Evolutionary conservation across 805 yeast genomes (phyloP), one percentile per base, ranked within the genome.

Genomic region (Ogataea nitratoaversa): DNA sequence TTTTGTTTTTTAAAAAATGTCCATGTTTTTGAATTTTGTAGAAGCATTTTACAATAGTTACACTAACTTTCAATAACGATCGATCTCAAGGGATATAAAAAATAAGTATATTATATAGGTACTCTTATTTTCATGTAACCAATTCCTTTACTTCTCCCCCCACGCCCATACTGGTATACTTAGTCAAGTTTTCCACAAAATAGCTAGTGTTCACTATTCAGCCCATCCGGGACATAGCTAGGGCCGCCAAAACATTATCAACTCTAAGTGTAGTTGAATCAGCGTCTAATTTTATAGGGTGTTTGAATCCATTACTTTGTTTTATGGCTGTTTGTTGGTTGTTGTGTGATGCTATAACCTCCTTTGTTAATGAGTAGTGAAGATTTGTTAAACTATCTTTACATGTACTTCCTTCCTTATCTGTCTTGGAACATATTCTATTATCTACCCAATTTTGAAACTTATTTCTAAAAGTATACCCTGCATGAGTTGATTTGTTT

Each of bases 301-400:
- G 17, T 29, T 33, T 28, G 39, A 32, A 33, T 20, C 36, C 35
- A 4, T 50, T 56, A 3, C 49, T 38, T 9, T 50, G 49, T 3
- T 50, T 43, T 49, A 54, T 49, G 35, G 63, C 66, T 34, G 46
- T 48, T 30, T 53, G 52, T 36, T 63, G 67, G 13, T 43, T 33
- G 5, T 46, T 25, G 0, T 29, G 31, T 29, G 31, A 29, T 5
- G 18, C 7, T 5, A 68, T 59, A 13, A 59, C 57, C 3, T 50
- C 49, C 27, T 52, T 49, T 1, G 67, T 59, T 31, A 50, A 39
- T 5, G 48, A 25, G 38, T 52, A 66, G 33, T 60, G 63, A 18
- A 47, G 19, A 37, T 53, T 35, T 1, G 63, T 53, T 5, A 46
- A 54, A 9, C 52, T 46, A 34, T 62, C 63, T 22, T 42, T 41